Evolutionary conservation across 768 basidiomycete genomes (phyloP), one percentile per base, ranked within the genome.

Genomic region (Suillus occidentalis): DNA sequence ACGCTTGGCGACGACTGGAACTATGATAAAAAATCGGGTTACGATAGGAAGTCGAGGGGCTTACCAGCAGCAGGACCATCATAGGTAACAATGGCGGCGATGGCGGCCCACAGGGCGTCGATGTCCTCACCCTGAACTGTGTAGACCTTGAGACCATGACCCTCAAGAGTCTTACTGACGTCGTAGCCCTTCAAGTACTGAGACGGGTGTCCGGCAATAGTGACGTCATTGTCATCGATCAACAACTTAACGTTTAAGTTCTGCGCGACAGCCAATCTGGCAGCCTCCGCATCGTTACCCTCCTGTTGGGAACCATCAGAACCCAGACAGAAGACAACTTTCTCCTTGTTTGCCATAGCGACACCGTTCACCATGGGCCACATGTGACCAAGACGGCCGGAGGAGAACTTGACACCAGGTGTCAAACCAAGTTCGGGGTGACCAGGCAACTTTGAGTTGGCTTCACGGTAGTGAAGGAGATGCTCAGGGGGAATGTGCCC

Each of bases 221-320:
- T 95, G 68, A 95, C 93, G 73, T 95, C 89, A 77, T 95, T 95
- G 77, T 94, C 92, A 69, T 95, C 94, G 67, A 95, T 89, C 74
- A 95, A 76, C 63, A 95, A 80, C 77, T 95, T 95, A 76, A 95
- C 85, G 73, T 94, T 93, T 69, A 95, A 81, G 50, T 81, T 77
- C 73, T 94, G 88, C 2, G 94, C 93, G 49, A 94, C 94, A 20
- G 94, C 93, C 39, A 95, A 82, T 20, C 93, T 84, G 16, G 94
- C 94, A 18, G 94, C 94, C 73, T 95, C 94, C 2, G 94, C 93
- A 70, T 95, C 92, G 73, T 95, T 90, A 18, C 94, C 94, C 74
- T 95, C 94, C 75, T 95, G 94, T 73, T 95, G 92, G 5, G 92
- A 94, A 10, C 94, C 94, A 72, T 95, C 94, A 0, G 94, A 95